A percentile compares a stretch with the other conserved stretches of the same genome.
phyloP scores from a whole-genome alignment of 495 filamentous ascomycete genomes.

The Podospora bellae-mahoneyi region DNA sequence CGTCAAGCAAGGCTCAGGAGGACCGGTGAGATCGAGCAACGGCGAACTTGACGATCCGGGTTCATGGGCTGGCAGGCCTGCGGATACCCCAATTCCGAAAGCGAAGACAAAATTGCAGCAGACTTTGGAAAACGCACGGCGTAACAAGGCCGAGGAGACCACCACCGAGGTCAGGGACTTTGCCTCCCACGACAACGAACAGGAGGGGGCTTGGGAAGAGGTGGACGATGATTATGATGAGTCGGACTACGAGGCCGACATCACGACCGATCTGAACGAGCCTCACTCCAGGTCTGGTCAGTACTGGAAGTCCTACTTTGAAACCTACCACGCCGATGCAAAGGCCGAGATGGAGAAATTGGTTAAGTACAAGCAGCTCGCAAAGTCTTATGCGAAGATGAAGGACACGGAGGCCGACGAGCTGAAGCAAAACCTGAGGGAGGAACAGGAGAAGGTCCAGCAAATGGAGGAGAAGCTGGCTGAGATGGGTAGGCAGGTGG shows the following conservation, averaged over 20 bases:
- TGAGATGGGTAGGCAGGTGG: constrained; percentile 56
- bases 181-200: constrained; percentile 27
- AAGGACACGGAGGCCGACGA: constrained; percentile 80
- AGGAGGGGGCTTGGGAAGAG: constrained; percentile 44
- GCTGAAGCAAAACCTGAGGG: constrained; percentile 65
- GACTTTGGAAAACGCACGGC: constrained; percentile 45
- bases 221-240: constrained; percentile 31
- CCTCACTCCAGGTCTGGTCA: constrained; percentile 81
- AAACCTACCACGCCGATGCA: constrained; percentile 77
- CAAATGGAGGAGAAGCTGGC: constrained; percentile 56
- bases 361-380: constrained; percentile 73
- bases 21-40: constrained; percentile 36
- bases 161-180: constrained; percentile 22
- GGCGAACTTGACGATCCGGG: constrained; percentile 54
- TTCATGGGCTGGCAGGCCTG: constrained; percentile 49
- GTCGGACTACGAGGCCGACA: constrained; percentile 48
- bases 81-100: constrained; percentile 23
- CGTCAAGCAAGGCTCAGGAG: constrained; percentile 43
- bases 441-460: constrained; percentile 54
- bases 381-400: constrained; percentile 83
- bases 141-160: constrained; percentile 25
- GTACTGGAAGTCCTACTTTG: constrained; percentile 92
- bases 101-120: constrained; percentile 56
- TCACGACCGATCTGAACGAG: constrained; percentile 72
- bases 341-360: constrained; percentile 73